Base-by-base conservation (phyloP, 495 filamentous ascomycete species). In the Neurospora sp. region DNA sequence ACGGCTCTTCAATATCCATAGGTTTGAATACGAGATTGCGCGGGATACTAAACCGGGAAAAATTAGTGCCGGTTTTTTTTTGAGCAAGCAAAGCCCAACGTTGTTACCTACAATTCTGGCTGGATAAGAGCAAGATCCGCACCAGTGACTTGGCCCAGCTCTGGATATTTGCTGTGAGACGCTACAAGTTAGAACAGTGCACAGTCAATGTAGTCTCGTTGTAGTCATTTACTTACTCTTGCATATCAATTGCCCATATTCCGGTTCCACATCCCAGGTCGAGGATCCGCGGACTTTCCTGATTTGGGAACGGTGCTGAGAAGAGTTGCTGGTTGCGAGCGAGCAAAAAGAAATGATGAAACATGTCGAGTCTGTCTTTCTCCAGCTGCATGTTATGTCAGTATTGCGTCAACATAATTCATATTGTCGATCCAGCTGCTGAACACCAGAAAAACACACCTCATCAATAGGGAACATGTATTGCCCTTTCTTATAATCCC, bases 191-290 rank as follows among this genome's bases (percentile, higher is more conserved):
- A 74, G 71, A 16, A 65, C 31, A 37, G 14, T 45, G 18, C 9
- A 68, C 18, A 45, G 9, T 31, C 35, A 37, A 45, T 45, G 18
- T 45, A 45, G 41, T 42, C 41, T 59, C 20, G 12, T 14, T 7
- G 20, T 31, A 16, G 7, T 37, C 27, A 18, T 65, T 65, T 9
- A 86, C 90, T 82, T 83, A 91, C 89, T 91, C 89, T 73, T 92
- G 92, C 82, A 97, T 90, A 75, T 96, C 91, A 76, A 96, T 94
- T 27, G 89, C 87, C 94, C 94, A 97, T 68, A 97, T 95, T 6
- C 94, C 94, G 0, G 94, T 97, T 12, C 94, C 94, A 74, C 91
- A 93, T 37, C 94, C 94, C 68, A 97, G 79, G 79, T 98, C 94
- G 31, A 98, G 82, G 45, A 97, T 90, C 31, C 88, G 81, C 7